These are phyloP conservation scores for Smithsoniella earleae DNA, from an alignment of 163 green algal genomes.

Conservation along the genomic window DNA sequence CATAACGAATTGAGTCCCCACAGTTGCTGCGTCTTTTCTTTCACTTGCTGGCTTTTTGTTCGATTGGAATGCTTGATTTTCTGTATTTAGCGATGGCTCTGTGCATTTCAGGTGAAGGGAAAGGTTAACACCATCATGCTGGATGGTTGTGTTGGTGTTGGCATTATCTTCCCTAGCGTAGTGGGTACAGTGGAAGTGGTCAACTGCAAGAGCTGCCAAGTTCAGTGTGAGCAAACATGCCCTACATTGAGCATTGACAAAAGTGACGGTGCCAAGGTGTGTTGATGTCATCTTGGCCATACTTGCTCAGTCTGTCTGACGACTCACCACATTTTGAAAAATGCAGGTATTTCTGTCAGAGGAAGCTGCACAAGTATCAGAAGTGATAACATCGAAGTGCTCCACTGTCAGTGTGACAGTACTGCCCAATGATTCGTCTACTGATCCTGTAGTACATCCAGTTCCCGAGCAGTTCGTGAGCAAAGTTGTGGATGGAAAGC, in stretches of 20 bases:
- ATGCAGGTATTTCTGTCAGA: constrained; percentile 50
- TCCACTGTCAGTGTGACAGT: constrained; percentile 63
- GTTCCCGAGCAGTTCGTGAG: constrained; percentile 82
- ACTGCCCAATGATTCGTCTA: constrained; percentile 33
- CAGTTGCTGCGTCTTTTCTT: too few relatives aligned
- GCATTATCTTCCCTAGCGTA: constrained; percentile 68
- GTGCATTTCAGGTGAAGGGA: constrained; percentile 53
- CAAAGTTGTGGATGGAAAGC: constrained; percentile 53
- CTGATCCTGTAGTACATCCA: constrained; percentile 52
- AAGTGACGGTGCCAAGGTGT: constrained; percentile 63
- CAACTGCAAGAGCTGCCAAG: constrained; percentile 63
- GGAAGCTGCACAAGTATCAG: constrained; percentile 33
- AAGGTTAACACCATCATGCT: constrained; percentile 84
- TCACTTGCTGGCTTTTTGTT: too few relatives aligned
- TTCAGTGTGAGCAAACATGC: constrained; percentile 33
- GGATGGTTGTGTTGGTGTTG: constrained; percentile 60
- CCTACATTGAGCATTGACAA: constrained; percentile 76
- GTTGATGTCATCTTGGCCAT: not conserved
- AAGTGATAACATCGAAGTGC: constrained; percentile 75
- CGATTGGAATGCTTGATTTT: not conserved
- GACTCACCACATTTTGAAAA: too few relatives aligned
- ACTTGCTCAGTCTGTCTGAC: not conserved
- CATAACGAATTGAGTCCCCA: too few relatives aligned
- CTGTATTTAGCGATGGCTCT: not conserved
- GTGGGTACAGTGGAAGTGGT: constrained; percentile 69